Percentiles rank a stretch among this genome's conserved stretches.
Conservation (phyloP, 306 rosid genomes). For the Vachellia collinsii region DNA sequence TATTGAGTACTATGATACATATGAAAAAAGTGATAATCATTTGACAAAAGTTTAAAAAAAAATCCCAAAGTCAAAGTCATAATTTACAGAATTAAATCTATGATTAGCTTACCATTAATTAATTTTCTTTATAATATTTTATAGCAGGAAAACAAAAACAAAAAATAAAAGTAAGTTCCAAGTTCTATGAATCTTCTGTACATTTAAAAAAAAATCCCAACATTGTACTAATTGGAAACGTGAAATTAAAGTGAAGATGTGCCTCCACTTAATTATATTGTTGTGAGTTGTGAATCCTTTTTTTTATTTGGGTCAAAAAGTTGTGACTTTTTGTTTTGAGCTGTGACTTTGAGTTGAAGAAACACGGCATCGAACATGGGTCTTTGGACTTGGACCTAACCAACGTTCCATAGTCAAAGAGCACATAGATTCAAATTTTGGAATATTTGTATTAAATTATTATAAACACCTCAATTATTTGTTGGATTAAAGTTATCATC, state of each 20-base stretch:
- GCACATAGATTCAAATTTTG: not conserved
- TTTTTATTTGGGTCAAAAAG: not conserved
- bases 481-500: not conserved
- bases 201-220: not conserved
- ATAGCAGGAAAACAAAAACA: not conserved
- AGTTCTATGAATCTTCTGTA: not conserved
- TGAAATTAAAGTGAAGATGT: not conserved
- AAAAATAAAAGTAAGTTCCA: not conserved
- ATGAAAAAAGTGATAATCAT: constrained; percentile 3
- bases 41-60: not conserved
- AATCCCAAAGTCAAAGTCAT: not conserved
- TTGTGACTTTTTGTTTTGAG: not conserved
- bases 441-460: no score
- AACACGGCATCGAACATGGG: not conserved
- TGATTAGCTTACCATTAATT: not conserved
- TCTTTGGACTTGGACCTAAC: constrained; percentile 11
- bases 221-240: not conserved
- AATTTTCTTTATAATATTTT: not conserved
- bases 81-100: not conserved
- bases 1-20: not conserved
- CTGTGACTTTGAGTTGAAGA: not conserved
- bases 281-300: not conserved
- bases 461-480: not conserved
- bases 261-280: not conserved
- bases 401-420: not conserved